phyloP scores from a whole-genome alignment of 2,329 filamentous ascomycete species.

The Dichotomopilus funicola region DNA sequence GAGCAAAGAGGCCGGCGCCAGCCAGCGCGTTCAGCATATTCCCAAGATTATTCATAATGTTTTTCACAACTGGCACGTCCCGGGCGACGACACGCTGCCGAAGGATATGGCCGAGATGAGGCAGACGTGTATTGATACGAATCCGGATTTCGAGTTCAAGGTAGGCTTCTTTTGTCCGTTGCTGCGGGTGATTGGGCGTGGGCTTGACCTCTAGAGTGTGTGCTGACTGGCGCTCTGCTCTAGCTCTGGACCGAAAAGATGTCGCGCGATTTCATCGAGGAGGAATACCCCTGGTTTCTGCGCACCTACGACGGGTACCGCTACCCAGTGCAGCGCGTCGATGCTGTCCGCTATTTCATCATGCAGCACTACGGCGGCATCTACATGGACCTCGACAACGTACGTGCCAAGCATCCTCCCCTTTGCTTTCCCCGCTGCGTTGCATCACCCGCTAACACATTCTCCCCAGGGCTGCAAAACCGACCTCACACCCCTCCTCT shows the following conservation, averaged over 20 bases:
- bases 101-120: slow-evolving; percentile 59
- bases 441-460: neutral
- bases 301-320: slow-evolving; percentile 67
- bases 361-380: slow-evolving; percentile 71
- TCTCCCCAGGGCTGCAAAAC: slow-evolving; percentile 19
- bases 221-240: neutral
- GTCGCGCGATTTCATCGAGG: slow-evolving; percentile 63
- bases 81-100: slow-evolving; percentile 57
- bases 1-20: neutral
- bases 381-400: slow-evolving; percentile 68
- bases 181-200: neutral
- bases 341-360: slow-evolving; percentile 74
- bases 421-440: neutral
- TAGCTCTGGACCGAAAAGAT: slow-evolving; percentile 71
- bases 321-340: slow-evolving; percentile 70
- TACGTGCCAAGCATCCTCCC: slow-evolving; percentile 2
- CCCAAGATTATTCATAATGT: slow-evolving; percentile 26
- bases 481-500: slow-evolving; percentile 18
- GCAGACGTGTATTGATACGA: slow-evolving; percentile 58
- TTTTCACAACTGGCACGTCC: slow-evolving; percentile 26
- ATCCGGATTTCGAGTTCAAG: slow-evolving; percentile 68
- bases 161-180: slow-evolving; percentile 33
- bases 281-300: slow-evolving; percentile 72
- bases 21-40: slow-evolving; percentile 15
- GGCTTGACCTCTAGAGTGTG: neutral